phyloP scores from a whole-genome alignment of 1,284 basidiomycete species.

The Coniferiporia sulphurascens region DNA sequence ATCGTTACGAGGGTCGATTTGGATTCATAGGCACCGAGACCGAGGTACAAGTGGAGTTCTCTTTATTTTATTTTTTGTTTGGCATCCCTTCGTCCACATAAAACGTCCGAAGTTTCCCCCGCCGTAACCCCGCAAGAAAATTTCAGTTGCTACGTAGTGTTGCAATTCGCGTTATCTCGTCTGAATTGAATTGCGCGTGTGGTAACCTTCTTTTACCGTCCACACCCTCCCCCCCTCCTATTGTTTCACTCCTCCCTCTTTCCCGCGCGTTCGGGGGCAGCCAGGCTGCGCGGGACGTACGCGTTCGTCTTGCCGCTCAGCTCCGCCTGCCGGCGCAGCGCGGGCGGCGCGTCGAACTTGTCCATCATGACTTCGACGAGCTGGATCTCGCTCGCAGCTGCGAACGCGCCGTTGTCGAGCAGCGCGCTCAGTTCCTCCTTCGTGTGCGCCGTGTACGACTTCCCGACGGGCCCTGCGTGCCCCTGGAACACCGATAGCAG shows the following conservation, averaged over 20 bases:
- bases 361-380: slow-evolving; percentile 79
- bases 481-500: slow-evolving; percentile 53
- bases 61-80: too few relatives aligned
- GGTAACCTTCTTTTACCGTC: too few relatives aligned
- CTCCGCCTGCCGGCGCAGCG: slow-evolving; percentile 50
- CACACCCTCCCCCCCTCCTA: too few relatives aligned
- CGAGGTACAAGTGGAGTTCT: too few relatives aligned
- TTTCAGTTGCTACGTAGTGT: too few relatives aligned
- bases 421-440: slow-evolving; percentile 62
- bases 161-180: too few relatives aligned
- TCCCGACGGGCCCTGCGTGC: slow-evolving; percentile 51
- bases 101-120: too few relatives aligned
- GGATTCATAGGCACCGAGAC: too few relatives aligned
- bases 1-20: too few relatives aligned
- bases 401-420: slow-evolving; percentile 55
- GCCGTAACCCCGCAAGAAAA: too few relatives aligned
- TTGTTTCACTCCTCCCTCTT: neutral
- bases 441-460: slow-evolving; percentile 61
- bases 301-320: slow-evolving; percentile 47
- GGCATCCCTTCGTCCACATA: too few relatives aligned
- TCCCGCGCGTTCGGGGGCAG: neutral
- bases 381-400: slow-evolving; percentile 58
- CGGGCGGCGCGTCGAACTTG: slow-evolving; percentile 65
- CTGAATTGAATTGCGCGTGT: too few relatives aligned
- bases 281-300: slow-evolving; percentile 22